Evolutionary conservation across 345 rosid species (phyloP).

Genomic region (Luvunga scandens): DNA sequence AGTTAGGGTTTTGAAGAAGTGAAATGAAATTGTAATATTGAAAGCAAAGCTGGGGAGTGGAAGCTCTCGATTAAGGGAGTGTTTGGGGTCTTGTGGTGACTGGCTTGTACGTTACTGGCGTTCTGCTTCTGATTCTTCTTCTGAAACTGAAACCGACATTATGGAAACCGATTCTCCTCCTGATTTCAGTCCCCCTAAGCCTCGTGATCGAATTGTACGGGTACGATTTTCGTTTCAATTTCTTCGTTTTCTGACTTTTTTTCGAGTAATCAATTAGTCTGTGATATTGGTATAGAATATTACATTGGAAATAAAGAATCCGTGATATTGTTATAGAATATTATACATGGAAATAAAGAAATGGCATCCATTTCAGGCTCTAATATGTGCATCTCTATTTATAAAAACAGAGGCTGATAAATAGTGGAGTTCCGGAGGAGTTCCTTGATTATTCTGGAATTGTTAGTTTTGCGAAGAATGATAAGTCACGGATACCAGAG

Average conservation of each 20-base stretch:
- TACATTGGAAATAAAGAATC: no score
- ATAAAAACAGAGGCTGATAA: slow-evolving; percentile 62
- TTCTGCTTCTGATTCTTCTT: slow-evolving; percentile 8
- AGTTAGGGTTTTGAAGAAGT: slow-evolving; percentile 3
- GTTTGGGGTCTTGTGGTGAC: slow-evolving; percentile 47
- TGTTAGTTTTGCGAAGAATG: slow-evolving; percentile 46
- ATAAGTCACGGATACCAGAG: slow-evolving; percentile 36
- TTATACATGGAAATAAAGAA: no score
- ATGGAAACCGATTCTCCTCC: slow-evolving; percentile 58
- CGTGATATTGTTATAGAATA: not conserved
- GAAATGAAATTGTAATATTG: not conserved
- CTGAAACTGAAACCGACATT: slow-evolving; percentile 9
- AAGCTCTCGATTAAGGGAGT: slow-evolving; percentile 46
- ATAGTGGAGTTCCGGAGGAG: slow-evolving; percentile 56
- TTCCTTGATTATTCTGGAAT: slow-evolving; percentile 42
- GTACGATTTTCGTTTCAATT: slow-evolving; percentile 26
- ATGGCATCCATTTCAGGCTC: not conserved
- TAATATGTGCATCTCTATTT: not conserved
- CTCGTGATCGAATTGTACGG: slow-evolving; percentile 47
- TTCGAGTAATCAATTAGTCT: not conserved
- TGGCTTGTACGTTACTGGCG: slow-evolving; percentile 41
- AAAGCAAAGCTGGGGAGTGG: slow-evolving; percentile 61
- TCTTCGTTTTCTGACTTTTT: not conserved
- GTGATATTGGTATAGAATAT: not conserved
- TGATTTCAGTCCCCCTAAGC: slow-evolving; percentile 34